phyloP scores from a whole-genome alignment of 306 rosid genomes.

The Castanospermum australe region DNA sequence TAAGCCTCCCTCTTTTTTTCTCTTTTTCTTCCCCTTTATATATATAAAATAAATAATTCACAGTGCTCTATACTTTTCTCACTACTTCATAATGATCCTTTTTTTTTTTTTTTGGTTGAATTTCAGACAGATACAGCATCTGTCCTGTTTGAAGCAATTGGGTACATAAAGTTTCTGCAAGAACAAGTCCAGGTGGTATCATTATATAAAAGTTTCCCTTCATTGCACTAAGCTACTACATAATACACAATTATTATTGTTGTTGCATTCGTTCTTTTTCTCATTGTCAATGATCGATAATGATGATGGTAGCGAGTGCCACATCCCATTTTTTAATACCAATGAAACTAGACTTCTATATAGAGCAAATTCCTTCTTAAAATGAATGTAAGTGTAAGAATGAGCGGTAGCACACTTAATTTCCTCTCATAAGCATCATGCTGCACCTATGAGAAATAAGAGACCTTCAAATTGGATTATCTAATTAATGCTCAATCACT shows the following conservation, averaged over 20 bases:
- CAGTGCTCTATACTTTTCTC: conserved; percentile 41
- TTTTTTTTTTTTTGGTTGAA: neutral
- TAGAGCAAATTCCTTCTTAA: neutral
- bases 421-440: conserved; percentile 5
- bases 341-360: conserved; percentile 1
- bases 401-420: conserved; percentile 7
- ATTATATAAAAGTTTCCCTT: conserved; percentile 16
- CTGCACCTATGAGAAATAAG: neutral
- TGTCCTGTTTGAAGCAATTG: conserved; percentile 86
- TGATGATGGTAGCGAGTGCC: no score
- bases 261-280: neutral
- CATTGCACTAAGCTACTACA: conserved; percentile 13
- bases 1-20: neutral
- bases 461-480: neutral
- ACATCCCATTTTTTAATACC: conserved; percentile 1
- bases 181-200: conserved; percentile 81
- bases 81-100: conserved; percentile 9
- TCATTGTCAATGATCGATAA: no score
- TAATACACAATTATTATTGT: conserved; percentile 21
- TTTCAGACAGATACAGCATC: conserved; percentile 97
- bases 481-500: neutral
- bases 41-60: conserved; percentile 9
- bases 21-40: neutral
- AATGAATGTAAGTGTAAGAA: neutral
- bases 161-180: conserved; percentile 81